Conservation (phyloP, 495 filamentous ascomycete species). For the Chaetomium tenue region DNA sequence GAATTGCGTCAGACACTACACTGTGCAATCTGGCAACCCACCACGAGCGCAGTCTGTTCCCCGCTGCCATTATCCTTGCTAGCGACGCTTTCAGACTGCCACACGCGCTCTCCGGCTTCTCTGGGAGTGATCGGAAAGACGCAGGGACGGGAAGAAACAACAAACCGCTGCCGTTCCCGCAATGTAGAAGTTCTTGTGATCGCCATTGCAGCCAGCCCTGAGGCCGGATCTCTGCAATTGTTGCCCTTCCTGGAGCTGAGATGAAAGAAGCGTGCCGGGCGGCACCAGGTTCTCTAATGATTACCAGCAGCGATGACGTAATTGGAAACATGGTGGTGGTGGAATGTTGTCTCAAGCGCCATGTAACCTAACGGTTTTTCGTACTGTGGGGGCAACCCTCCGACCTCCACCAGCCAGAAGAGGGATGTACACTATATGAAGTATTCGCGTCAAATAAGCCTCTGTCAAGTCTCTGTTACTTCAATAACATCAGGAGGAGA, state of each 20-base stretch:
- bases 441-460: no score
- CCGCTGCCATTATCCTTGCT: slow-evolving; percentile 11
- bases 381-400: slow-evolving; percentile 33
- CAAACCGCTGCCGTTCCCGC: neutral
- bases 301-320: slow-evolving; percentile 38
- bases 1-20: slow-evolving; percentile 30
- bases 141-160: neutral
- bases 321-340: slow-evolving; percentile 26
- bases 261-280: slow-evolving; percentile 16
- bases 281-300: slow-evolving; percentile 27
- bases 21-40: slow-evolving; percentile 25
- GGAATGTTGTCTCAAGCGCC: slow-evolving; percentile 33
- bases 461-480: neutral
- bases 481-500: neutral
- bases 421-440: no score
- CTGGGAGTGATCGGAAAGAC: neutral
- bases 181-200: neutral
- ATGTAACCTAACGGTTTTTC: slow-evolving; percentile 27
- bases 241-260: slow-evolving; percentile 2
- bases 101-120: neutral
- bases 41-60: neutral
- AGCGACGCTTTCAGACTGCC: neutral
- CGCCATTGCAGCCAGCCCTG: neutral
- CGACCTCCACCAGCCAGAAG: neutral
- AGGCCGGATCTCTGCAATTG: neutral